Base-by-base conservation (phyloP, 2,329 filamentous ascomycete genomes). In the Pseudocercospora crystallina region DNA sequence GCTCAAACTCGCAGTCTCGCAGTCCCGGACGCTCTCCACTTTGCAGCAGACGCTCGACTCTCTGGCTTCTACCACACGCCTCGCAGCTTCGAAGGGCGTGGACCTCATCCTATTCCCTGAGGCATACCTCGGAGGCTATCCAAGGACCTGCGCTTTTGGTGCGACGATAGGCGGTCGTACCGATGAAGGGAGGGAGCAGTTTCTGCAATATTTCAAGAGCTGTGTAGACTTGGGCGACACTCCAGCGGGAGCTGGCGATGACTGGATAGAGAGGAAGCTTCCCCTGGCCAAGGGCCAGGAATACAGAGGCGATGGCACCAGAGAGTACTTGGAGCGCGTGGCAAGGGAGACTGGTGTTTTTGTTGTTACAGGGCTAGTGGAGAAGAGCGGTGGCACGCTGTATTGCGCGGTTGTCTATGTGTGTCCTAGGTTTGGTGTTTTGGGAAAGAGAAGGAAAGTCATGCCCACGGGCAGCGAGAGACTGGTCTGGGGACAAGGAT, bases 51-150 rank as follows among this genome's bases (percentile, higher is more conserved):
- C 90, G 1, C 80, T 96, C 48, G 64, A 71, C 5, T 80, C 85
- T 32, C 80, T 96, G 43, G 78, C 84, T 62, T 60, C 69, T 9
- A 82, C 87, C 11, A 84, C 87, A 31, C 73, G 72, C 17, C 72
- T 77, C 32, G 90, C 90, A n/a, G 80, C 84, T 3, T 77, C 68
- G 10, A 69, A 74, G 36, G 75, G 74, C 41, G 75, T 82, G 12
- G 75, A 94, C 67, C 78, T 96, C 43, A 78, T 96, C 26, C 82
- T 96, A 45, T 91, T 96, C 54, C 92, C 92, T 0, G 91, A 97
- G 74, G 91, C 91, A 15, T 96, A 90, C 66, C 79, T 96, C 1
- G 92, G 92, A 40, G 92, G 91, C 1, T 96, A 96, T 67, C 92
- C 92, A 13, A 86, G 91, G 9, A 90, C 86, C 13, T 85, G 85